A percentile compares a stretch with the other conserved stretches of the same genome.
phyloP scores from a whole-genome alignment of 768 basidiomycete genomes.

The Mycena albidolilacea region DNA sequence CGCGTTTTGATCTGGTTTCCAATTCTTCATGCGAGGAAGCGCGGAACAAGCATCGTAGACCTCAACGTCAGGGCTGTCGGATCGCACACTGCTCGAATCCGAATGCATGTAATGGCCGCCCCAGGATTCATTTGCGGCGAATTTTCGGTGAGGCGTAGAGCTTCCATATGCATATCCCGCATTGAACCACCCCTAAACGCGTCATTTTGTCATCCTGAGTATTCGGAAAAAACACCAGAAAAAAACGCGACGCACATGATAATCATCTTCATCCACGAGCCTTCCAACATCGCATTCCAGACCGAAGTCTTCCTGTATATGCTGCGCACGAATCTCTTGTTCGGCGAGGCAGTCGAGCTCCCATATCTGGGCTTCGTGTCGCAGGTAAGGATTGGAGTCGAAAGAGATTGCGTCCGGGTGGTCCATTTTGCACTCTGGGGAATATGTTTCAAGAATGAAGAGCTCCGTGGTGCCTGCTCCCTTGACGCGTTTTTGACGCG shows the following conservation, averaged over 20 bases:
- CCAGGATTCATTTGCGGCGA: background rate
- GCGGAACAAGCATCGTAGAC: background rate
- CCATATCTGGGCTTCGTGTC: conserved; percentile 21
- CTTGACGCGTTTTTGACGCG: too few species aligned
- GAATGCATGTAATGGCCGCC: background rate
- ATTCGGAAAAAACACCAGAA: background rate
- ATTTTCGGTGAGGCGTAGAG: background rate
- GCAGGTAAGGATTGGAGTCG: background rate
- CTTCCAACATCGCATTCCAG: conserved; percentile 15
- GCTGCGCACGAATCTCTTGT: conserved; percentile 8
- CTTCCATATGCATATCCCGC: background rate
- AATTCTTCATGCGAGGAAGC: background rate
- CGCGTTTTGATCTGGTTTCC: background rate
- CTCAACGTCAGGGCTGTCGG: background rate
- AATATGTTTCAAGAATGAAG: too few species aligned
- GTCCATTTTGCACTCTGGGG: conserved; percentile 1
- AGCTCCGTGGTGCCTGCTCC: too few species aligned
- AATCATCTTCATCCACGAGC: conserved; percentile 1
- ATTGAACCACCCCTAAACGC: background rate
- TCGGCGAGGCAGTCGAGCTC: conserved; percentile 9
- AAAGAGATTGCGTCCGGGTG: background rate
- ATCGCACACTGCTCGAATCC: background rate
- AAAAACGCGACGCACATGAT: background rate
- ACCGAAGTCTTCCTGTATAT: conserved; percentile 18
- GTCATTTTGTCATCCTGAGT: background rate